These are phyloP conservation scores for Pythium monospermum DNA, from an alignment of 352 stramenopile species.

Conservation along the genomic window DNA sequence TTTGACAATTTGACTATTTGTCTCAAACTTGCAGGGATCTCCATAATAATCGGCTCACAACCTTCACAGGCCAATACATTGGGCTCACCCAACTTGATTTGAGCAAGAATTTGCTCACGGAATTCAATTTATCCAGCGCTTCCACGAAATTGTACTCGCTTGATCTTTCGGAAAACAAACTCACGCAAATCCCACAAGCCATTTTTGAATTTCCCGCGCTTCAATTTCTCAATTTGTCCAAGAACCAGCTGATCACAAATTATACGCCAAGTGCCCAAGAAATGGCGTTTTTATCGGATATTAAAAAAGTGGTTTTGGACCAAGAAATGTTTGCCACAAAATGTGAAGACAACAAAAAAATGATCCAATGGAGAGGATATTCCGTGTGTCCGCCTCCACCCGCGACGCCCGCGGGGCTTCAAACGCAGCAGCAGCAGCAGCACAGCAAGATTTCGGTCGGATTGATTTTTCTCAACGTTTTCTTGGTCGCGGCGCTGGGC, in stretches of 20 bases:
- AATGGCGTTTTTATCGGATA: not conserved
- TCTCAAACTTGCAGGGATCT: conserved; percentile 2
- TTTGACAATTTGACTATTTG: not conserved
- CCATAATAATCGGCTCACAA: conserved; percentile 1
- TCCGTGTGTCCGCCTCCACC: no score
- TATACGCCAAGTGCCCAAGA: conserved; percentile 1
- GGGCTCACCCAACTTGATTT: not conserved
- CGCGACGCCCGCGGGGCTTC: no score
- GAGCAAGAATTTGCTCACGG: conserved; percentile 2
- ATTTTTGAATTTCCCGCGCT: conserved; percentile 1
- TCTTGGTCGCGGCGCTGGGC: not conserved
- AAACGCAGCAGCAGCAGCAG: not conserved
- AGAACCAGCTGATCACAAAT: conserved; percentile 11
- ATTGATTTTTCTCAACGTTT: conserved; percentile 12
- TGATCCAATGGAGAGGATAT: not conserved
- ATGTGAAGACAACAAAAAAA: not conserved
- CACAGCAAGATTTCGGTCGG: conserved; percentile 7
- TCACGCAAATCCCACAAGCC: not conserved
- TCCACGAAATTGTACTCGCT: not conserved
- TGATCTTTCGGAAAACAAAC: conserved; percentile 5
- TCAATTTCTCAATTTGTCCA: conserved; percentile 5
- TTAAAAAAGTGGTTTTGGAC: not conserved
- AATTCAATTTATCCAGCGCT: conserved; percentile 1
- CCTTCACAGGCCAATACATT: not conserved
- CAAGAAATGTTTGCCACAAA: conserved; percentile 10